phyloP scores from a whole-genome alignment of 352 stramenopile species.

The Phytophthora brassicae region DNA sequence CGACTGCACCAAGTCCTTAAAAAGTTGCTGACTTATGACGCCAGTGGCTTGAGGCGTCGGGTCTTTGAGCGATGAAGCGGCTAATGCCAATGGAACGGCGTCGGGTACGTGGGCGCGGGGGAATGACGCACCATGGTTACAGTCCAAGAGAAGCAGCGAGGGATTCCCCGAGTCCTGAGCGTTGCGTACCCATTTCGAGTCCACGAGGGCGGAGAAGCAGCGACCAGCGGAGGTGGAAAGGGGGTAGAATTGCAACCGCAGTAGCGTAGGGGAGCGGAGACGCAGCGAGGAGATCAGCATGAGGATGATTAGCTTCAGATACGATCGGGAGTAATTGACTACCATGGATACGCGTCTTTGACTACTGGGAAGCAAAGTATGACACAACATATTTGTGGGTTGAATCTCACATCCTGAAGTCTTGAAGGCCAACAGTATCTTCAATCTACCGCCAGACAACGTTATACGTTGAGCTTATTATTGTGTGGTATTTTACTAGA shows the following conservation, averaged over 20 bases:
- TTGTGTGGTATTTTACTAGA: too few relatives aligned
- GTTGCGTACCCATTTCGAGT: constrained; percentile 41
- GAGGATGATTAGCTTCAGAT: neutral
- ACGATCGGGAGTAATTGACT: too few relatives aligned
- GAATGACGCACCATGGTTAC: constrained; percentile 54
- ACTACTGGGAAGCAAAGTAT: too few relatives aligned
- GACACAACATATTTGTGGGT: too few relatives aligned
- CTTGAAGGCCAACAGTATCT: too few relatives aligned
- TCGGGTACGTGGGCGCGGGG: constrained; percentile 54
- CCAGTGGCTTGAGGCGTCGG: constrained; percentile 42
- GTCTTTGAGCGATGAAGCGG: constrained; percentile 56
- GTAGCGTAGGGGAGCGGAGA: neutral
- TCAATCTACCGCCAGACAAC: too few relatives aligned
- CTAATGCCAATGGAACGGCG: constrained; percentile 44
- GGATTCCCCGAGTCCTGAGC: constrained; percentile 14
- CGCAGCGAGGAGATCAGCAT: neutral
- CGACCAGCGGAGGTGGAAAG: neutral
- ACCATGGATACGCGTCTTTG: too few relatives aligned
- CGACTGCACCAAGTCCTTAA: constrained; percentile 43
- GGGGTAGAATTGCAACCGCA: neutral
- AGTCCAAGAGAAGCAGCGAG: constrained; percentile 55
- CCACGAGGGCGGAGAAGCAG: constrained; percentile 40
- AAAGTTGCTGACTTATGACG: constrained; percentile 46
- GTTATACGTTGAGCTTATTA: too few relatives aligned
- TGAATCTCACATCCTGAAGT: too few relatives aligned